These are phyloP conservation scores for Populus tomentosa DNA, from an alignment of 441 rosid genomes.

Conservation along the genomic window DNA sequence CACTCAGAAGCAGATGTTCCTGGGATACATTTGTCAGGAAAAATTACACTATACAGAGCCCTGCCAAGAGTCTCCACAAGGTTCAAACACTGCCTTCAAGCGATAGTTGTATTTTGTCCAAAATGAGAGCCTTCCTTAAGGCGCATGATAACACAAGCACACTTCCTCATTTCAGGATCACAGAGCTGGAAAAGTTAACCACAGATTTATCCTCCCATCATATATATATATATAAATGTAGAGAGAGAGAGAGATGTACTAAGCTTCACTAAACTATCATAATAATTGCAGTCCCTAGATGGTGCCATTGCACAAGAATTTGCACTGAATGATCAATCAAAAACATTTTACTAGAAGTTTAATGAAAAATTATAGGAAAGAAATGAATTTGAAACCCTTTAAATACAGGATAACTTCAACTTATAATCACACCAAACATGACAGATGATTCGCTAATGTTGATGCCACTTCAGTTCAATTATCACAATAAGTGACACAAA, in stretches of 20 bases:
- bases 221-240: background rate
- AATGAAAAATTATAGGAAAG: background rate
- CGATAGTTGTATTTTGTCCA: conserved; percentile 28
- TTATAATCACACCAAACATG: background rate
- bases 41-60: conserved; percentile 84
- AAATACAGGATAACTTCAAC: background rate
- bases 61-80: conserved; percentile 53
- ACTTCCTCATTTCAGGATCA: conserved; percentile 28
- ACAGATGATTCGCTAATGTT: background rate
- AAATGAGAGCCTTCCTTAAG: conserved; percentile 26
- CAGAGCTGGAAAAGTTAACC: conserved; percentile 25
- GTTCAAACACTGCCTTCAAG: conserved; percentile 43
- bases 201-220: conserved; percentile 10
- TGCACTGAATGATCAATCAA: background rate
- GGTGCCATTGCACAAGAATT: background rate
- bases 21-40: conserved; percentile 81
- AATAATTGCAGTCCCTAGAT: background rate
- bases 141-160: conserved; percentile 22
- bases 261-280: background rate
- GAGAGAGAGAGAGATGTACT: background rate
- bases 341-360: background rate
- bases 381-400: background rate
- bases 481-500: background rate
- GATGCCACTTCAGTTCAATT: background rate
- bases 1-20: conserved; percentile 68